These are phyloP conservation scores for Golubevia pallescens DNA, from an alignment of 1,284 basidiomycete genomes.

Conservation along the genomic window DNA sequence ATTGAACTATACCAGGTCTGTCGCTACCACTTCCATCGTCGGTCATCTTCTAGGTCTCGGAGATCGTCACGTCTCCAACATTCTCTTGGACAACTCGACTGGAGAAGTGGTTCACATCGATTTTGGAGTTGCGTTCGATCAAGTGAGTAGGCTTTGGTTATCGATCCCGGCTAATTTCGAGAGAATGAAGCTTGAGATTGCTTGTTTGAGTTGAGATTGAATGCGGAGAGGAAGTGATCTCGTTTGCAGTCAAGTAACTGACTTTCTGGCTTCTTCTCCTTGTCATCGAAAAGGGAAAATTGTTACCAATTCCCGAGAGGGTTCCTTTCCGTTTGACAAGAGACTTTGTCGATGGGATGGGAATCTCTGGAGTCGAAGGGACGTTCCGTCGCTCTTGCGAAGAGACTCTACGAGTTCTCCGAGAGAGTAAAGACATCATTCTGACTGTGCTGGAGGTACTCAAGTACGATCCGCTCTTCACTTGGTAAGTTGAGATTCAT, in stretches of 20 bases:
- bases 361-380: constrained; percentile 85
- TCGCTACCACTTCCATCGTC: constrained; percentile 91
- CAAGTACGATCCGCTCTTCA: constrained; percentile 92
- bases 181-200: no score
- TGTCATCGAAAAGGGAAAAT: constrained; percentile 72
- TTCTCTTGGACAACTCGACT: constrained; percentile 80
- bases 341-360: constrained; percentile 93
- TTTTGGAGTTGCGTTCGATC: constrained; percentile 94
- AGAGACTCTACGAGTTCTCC: constrained; percentile 87
- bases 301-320: constrained; percentile 80
- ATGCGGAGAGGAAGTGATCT: not conserved
- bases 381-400: constrained; percentile 94
- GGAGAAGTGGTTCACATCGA: constrained; percentile 95
- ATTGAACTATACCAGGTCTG: constrained; percentile 85
- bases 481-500: constrained; percentile 71
- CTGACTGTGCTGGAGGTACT: constrained; percentile 96
- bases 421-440: constrained; percentile 82
- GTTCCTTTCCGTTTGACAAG: constrained; percentile 94
- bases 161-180: not conserved
- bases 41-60: constrained; percentile 91
- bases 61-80: constrained; percentile 90
- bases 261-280: constrained; percentile 2
- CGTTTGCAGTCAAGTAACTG: not conserved
- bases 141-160: constrained; percentile 23
- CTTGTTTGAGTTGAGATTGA: no score